Percentiles rank a stretch among this genome's conserved stretches.
Conservation (phyloP, 768 basidiomycete genomes). For the Termitomyces eurrhizus region DNA sequence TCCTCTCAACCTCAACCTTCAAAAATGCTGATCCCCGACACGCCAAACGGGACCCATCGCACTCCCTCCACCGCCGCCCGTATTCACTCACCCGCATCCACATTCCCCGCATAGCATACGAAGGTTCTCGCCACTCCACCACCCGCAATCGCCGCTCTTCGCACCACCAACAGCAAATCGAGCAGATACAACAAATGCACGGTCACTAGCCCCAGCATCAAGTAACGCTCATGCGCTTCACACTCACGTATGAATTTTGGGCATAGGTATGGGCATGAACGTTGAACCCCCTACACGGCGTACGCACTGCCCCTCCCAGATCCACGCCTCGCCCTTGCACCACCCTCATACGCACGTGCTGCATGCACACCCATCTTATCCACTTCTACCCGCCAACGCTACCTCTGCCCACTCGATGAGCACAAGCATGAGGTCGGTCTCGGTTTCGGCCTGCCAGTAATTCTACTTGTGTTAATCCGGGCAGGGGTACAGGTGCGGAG, state of each 20-base stretch:
- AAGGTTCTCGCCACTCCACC: slow-evolving; percentile 25
- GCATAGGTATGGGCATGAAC: background rate
- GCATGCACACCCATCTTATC: background rate
- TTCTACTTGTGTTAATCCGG: background rate
- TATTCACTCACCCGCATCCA: background rate
- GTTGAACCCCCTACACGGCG: background rate
- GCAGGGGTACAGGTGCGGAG: slow-evolving; percentile 17
- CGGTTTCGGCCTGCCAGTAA: slow-evolving; percentile 10
- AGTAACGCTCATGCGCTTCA: slow-evolving; percentile 27
- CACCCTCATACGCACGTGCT: background rate
- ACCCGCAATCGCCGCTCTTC: too few relatives aligned
- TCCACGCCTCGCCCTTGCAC: background rate
- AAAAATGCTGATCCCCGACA: slow-evolving; percentile 18
- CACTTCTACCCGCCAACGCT: too few relatives aligned
- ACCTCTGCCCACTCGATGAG: slow-evolving; percentile 6
- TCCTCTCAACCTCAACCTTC: slow-evolving; percentile 19
- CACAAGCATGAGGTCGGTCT: too few relatives aligned
- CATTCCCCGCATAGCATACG: slow-evolving; percentile 22
- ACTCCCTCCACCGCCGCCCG: slow-evolving; percentile 32
- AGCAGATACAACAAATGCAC: too few relatives aligned
- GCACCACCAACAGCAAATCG: too few relatives aligned
- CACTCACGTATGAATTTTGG: slow-evolving; percentile 37
- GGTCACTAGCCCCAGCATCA: too few relatives aligned
- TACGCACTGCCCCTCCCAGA: background rate
- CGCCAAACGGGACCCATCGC: slow-evolving; percentile 71